Percentiles rank a stretch among this genome's conserved stretches.
Evolutionary conservation across 176 grass and related monocot species (phyloP).

Genomic region (Oryza australiensis): DNA sequence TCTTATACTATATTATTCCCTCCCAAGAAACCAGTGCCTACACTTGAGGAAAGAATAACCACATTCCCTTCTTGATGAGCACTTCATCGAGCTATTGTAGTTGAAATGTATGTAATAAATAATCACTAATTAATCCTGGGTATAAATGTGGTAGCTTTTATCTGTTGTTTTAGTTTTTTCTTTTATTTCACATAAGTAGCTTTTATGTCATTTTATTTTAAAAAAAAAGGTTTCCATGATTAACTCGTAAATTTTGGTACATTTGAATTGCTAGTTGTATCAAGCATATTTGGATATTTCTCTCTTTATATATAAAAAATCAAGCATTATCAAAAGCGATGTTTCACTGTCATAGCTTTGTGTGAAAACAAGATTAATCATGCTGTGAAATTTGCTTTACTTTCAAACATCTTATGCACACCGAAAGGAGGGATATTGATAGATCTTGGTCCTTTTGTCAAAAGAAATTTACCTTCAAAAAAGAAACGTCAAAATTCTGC

Average conservation of each 20-base stretch:
- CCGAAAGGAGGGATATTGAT: constrained; percentile 47
- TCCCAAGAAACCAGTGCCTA: constrained; percentile 36
- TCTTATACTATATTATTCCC: constrained; percentile 33
- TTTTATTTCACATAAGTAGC: neutral
- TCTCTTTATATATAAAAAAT: neutral
- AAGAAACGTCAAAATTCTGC: constrained; percentile 45
- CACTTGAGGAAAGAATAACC: constrained; percentile 50
- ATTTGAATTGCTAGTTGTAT: constrained; percentile 10
- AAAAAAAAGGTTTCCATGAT: neutral
- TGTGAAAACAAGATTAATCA: constrained; percentile 33
- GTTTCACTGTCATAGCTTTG: neutral
- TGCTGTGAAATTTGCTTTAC: neutral
- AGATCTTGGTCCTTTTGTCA: constrained; percentile 31
- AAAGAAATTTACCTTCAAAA: constrained; percentile 38
- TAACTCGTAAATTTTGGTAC: constrained; percentile 2
- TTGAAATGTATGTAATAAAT: constrained; percentile 3
- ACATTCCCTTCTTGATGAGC: constrained; percentile 50
- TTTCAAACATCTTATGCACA: constrained; percentile 31
- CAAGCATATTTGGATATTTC: neutral
- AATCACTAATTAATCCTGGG: neutral
- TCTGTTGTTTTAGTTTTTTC: neutral
- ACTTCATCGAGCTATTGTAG: constrained; percentile 46
- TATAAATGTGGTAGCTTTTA: neutral
- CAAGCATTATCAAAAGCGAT: constrained; percentile 8
- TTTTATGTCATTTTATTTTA: too few relatives aligned